A percentile compares a stretch with the other conserved stretches of the same genome.
These are phyloP conservation scores for Astraeus odoratus DNA, from an alignment of 768 basidiomycete species.

Conservation along the genomic window DNA sequence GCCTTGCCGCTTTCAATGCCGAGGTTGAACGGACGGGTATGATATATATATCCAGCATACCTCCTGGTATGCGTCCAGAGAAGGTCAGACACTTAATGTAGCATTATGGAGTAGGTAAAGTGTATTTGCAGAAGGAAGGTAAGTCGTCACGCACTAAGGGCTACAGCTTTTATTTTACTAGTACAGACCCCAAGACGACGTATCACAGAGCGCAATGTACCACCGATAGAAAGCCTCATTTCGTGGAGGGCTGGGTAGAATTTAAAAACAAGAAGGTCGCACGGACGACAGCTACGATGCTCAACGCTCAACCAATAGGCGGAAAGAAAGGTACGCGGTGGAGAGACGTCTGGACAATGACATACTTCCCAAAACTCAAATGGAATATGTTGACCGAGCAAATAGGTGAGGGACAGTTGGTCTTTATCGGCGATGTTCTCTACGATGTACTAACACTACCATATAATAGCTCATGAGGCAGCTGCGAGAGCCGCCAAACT, in stretches of 20 bases:
- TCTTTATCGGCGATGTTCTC: not conserved
- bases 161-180: not conserved
- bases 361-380: slow-evolving; percentile 94
- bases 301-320: slow-evolving; percentile 94
- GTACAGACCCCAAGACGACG: slow-evolving; percentile 75
- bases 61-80: slow-evolving; percentile 95
- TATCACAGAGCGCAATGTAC: slow-evolving; percentile 79
- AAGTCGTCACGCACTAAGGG: slow-evolving; percentile 12
- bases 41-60: slow-evolving; percentile 92
- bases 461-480: slow-evolving; percentile 81
- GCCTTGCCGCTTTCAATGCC: slow-evolving; percentile 65
- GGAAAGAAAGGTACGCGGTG: slow-evolving; percentile 87
- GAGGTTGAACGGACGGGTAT: slow-evolving; percentile 76
- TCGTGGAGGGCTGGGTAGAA: slow-evolving; percentile 97
- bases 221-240: slow-evolving; percentile 79
- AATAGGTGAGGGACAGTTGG: slow-evolving; percentile 69
- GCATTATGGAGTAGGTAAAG: slow-evolving; percentile 80
- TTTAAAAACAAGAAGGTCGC: slow-evolving; percentile 93
- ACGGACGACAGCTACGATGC: slow-evolving; percentile 84
- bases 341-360: slow-evolving; percentile 99
- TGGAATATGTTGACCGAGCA: slow-evolving; percentile 99
- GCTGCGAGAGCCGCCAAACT: slow-evolving; percentile 85
- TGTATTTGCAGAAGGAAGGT: slow-evolving; percentile 94
- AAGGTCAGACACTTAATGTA: slow-evolving; percentile 94
- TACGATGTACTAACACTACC: slow-evolving; percentile 5